Evolutionary conservation across 768 basidiomycete species (phyloP).

Genomic region (Suillus spraguei): DNA sequence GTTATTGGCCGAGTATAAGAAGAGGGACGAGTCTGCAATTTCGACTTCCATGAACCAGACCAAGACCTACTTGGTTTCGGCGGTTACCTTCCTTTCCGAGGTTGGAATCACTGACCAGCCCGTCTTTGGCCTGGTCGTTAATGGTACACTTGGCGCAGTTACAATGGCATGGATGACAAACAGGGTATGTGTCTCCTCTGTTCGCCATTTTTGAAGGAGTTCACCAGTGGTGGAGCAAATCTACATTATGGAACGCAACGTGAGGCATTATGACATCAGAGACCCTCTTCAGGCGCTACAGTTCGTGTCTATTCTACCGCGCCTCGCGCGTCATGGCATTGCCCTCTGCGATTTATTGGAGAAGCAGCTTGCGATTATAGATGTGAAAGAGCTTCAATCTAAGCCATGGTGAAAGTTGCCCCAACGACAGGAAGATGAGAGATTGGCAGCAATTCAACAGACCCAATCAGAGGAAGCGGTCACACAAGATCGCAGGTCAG

Average conservation of each 20-base stretch:
- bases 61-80: too few species aligned
- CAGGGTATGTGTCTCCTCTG: background rate
- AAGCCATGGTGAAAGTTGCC: too few species aligned
- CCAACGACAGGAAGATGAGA: background rate
- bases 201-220: background rate
- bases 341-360: background rate
- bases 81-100: too few species aligned
- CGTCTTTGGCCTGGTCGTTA: too few species aligned
- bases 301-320: background rate
- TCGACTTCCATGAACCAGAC: too few species aligned
- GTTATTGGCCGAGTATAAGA: too few species aligned
- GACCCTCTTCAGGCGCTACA: conserved; percentile 1
- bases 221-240: background rate
- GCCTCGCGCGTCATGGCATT: background rate
- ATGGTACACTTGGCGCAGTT: too few species aligned
- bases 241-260: background rate
- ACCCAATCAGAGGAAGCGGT: background rate
- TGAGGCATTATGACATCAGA: background rate
- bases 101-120: too few species aligned
- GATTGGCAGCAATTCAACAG: background rate
- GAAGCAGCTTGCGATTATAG: too few species aligned
- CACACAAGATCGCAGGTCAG: background rate
- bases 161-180: too few species aligned
- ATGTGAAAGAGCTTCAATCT: too few species aligned
- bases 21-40: too few species aligned